Percentiles rank a stretch among this genome's conserved stretches.
Conservation (phyloP, 257 asterid genomes). For the Petrea volubilis region DNA sequence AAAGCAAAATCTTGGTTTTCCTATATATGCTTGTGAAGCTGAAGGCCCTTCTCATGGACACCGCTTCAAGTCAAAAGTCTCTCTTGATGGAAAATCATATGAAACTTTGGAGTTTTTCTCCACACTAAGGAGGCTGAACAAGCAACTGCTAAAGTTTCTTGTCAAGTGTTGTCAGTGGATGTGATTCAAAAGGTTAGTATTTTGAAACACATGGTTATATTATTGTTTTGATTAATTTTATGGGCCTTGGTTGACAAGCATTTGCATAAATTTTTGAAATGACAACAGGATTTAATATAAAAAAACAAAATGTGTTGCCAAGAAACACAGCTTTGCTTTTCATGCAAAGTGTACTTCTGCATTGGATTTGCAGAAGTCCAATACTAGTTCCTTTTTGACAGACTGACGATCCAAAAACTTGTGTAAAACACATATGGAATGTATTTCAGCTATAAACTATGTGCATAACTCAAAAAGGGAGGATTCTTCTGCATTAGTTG, state of each 20-base stretch:
- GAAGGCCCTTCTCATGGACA: slow-evolving; percentile 81
- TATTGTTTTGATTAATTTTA: slow-evolving; percentile 18
- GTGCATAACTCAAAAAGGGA: not conserved
- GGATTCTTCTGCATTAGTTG: not conserved
- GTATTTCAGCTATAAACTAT: not conserved
- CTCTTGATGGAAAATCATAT: slow-evolving; percentile 46
- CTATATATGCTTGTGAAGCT: slow-evolving; percentile 49
- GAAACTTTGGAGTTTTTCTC: slow-evolving; percentile 49
- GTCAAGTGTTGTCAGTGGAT: slow-evolving; percentile 46
- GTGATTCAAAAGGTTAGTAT: slow-evolving; percentile 61
- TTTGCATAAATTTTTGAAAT: slow-evolving; percentile 12
- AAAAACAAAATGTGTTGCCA: not conserved
- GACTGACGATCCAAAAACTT: not conserved
- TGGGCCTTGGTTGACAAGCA: not conserved
- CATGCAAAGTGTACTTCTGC: not conserved
- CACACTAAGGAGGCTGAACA: slow-evolving; percentile 83
- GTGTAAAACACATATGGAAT: not conserved
- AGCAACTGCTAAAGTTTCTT: slow-evolving; percentile 82
- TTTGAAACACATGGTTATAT: not conserved
- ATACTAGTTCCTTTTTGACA: too few relatives aligned
- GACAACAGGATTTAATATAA: slow-evolving; percentile 39
- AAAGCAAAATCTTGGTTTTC: slow-evolving; percentile 48
- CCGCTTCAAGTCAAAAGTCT: slow-evolving; percentile 60
- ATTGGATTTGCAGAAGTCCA: not conserved
- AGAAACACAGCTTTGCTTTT: not conserved